phyloP scores from a whole-genome alignment of 495 filamentous ascomycete species.

The Platismatia glauca region DNA sequence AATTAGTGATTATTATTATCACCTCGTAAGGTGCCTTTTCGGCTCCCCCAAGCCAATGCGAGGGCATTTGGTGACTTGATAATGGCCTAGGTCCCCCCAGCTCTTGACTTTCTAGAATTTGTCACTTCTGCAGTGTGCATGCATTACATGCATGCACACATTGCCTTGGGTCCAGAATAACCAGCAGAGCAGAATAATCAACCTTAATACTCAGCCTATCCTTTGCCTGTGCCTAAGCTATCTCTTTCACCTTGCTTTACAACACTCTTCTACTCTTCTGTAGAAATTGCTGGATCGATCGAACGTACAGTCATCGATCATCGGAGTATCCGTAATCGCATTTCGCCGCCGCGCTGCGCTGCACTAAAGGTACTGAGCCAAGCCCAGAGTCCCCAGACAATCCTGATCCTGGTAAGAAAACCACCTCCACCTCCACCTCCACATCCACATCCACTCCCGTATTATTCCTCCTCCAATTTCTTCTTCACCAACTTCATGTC shows the following conservation, averaged over 20 bases:
- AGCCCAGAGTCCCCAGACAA: no score
- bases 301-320: background rate
- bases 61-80: background rate
- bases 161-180: background rate
- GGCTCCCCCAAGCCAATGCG: no score
- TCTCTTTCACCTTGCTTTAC: background rate
- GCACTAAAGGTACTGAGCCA: background rate
- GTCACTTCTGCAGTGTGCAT: slow-evolving; percentile 3
- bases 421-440: slow-evolving; percentile 3
- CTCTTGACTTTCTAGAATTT: slow-evolving; percentile 1
- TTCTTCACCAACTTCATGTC: background rate
- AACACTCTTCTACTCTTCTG: background rate
- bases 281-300: background rate
- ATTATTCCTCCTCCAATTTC: background rate
- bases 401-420: slow-evolving; percentile 8
- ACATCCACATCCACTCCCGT: background rate
- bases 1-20: no score
- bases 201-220: background rate
- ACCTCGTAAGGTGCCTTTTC: no score
- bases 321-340: slow-evolving; percentile 3
- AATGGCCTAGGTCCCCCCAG: background rate
- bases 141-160: background rate
- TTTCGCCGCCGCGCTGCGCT: background rate
- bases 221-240: background rate
- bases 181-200: background rate